A percentile compares a stretch with the other conserved stretches of the same genome.
Conservation (phyloP, 352 stramenopile genomes). For the Discostella stelligera region DNA sequence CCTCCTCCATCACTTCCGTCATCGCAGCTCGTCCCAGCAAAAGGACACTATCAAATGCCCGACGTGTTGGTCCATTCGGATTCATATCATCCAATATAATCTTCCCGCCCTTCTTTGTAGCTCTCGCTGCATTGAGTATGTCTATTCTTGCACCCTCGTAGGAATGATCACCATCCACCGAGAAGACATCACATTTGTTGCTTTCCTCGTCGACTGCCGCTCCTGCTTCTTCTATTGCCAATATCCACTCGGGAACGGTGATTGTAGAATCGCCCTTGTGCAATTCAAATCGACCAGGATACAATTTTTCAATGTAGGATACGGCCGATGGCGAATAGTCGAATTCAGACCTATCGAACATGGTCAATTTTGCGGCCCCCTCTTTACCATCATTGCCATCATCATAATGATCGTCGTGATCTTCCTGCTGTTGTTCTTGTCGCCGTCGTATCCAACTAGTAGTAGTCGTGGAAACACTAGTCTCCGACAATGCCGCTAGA, state of each 20-base stretch:
- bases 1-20: too few relatives aligned
- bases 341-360: slow-evolving; percentile 31
- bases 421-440: too few relatives aligned
- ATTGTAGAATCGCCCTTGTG: slow-evolving; percentile 13
- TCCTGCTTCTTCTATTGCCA: neutral
- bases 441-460: too few relatives aligned
- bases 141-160: slow-evolving; percentile 19
- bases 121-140: slow-evolving; percentile 26
- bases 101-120: slow-evolving; percentile 26
- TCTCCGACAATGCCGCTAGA: slow-evolving; percentile 12
- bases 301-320: slow-evolving; percentile 31
- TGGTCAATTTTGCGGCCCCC: slow-evolving; percentile 17
- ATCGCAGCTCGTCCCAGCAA: too few relatives aligned
- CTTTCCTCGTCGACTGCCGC: slow-evolving; percentile 6
- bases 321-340: slow-evolving; percentile 19
- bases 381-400: too few relatives aligned
- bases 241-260: slow-evolving; percentile 21
- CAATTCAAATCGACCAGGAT: slow-evolving; percentile 22
- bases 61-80: slow-evolving; percentile 10
- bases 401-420: too few relatives aligned
- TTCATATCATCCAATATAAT: slow-evolving; percentile 40
- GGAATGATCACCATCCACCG: slow-evolving; percentile 32
- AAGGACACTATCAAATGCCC: slow-evolving; percentile 32
- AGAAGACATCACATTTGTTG: slow-evolving; percentile 30
- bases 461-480: too few relatives aligned